Conservation (phyloP, 345 rosid genomes). For the Rhodomyrtus tomentosa region DNA sequence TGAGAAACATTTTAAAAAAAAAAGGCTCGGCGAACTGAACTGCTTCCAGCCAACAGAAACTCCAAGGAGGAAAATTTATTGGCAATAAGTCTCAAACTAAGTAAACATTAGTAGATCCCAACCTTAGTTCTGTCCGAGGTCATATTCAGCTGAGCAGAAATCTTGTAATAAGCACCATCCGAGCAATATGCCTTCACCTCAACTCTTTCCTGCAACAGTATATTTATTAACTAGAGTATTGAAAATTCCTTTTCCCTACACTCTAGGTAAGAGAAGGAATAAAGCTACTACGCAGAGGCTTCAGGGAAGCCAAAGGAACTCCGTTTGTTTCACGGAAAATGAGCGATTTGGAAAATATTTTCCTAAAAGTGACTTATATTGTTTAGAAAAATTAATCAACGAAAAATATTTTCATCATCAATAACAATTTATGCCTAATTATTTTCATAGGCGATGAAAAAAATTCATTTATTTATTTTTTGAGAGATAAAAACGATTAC, state of each 20-base stretch:
- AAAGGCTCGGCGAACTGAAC: not conserved
- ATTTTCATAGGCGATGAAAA: too few relatives aligned
- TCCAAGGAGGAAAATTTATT: not conserved
- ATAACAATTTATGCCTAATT: too few relatives aligned
- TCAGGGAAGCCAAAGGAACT: not conserved
- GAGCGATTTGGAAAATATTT: too few relatives aligned
- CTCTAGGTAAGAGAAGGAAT: not conserved
- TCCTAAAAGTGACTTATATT: too few relatives aligned
- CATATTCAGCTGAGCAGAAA: conserved; percentile 76
- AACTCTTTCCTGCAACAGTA: conserved; percentile 57
- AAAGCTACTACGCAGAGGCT: not conserved
- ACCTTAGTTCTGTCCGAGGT: conserved; percentile 98
- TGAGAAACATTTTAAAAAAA: not conserved
- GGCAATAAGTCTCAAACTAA: not conserved
- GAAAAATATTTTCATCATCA: too few relatives aligned
- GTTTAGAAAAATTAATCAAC: too few relatives aligned
- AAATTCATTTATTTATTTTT: too few relatives aligned
- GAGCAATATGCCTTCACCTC: conserved; percentile 72
- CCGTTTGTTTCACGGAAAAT: too few relatives aligned
- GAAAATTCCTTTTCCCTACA: not conserved
- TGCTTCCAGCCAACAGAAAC: not conserved
- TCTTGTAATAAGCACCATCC: conserved; percentile 77
- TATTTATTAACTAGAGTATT: not conserved
- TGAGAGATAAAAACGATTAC: too few relatives aligned
- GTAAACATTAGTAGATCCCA: conserved; percentile 1